These are phyloP conservation scores for Hygrocybe coccinea DNA, from an alignment of 768 basidiomycete species.

Conservation along the genomic window DNA sequence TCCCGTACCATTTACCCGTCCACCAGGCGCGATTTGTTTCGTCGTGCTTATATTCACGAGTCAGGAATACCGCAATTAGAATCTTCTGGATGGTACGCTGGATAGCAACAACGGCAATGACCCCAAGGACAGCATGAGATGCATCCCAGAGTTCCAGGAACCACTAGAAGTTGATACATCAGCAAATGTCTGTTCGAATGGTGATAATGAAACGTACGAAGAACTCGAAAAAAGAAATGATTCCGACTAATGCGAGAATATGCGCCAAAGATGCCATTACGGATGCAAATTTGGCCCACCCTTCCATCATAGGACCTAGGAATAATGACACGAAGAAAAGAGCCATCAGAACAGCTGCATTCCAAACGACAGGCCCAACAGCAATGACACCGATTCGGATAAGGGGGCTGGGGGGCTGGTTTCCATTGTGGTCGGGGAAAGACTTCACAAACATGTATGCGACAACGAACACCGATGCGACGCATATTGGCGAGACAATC, in stretches of 20 bases:
- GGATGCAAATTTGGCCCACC: conserved; percentile 83
- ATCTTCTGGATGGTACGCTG: conserved; percentile 93
- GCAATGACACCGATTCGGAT: conserved; percentile 86
- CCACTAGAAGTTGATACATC: conserved; percentile 53
- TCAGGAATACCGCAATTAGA: conserved; percentile 88
- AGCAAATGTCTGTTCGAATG: conserved; percentile 18
- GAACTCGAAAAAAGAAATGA: conserved; percentile 92
- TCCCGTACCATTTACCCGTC: conserved; percentile 97
- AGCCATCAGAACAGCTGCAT: conserved; percentile 77
- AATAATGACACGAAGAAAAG: conserved; percentile 92
- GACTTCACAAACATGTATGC: conserved; percentile 94
- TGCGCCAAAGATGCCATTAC: conserved; percentile 93
- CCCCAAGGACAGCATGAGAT: conserved; percentile 92
- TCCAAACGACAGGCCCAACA: conserved; percentile 92
- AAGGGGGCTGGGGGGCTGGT: conserved; percentile 71
- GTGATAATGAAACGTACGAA: conserved; percentile 59
- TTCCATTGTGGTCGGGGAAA: conserved; percentile 64
- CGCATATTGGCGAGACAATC: conserved; percentile 72
- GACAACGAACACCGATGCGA: conserved; percentile 72
- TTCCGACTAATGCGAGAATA: conserved; percentile 70
- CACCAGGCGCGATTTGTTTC: conserved; percentile 99
- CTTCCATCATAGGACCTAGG: conserved; percentile 83
- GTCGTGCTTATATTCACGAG: conserved; percentile 97
- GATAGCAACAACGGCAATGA: conserved; percentile 83
- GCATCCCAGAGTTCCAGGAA: conserved; percentile 95